A percentile compares a stretch with the other conserved stretches of the same genome.
These are phyloP conservation scores for Phalaenopsis aphrodite DNA, from an alignment of 106 monocot species.

Conservation along the genomic window DNA sequence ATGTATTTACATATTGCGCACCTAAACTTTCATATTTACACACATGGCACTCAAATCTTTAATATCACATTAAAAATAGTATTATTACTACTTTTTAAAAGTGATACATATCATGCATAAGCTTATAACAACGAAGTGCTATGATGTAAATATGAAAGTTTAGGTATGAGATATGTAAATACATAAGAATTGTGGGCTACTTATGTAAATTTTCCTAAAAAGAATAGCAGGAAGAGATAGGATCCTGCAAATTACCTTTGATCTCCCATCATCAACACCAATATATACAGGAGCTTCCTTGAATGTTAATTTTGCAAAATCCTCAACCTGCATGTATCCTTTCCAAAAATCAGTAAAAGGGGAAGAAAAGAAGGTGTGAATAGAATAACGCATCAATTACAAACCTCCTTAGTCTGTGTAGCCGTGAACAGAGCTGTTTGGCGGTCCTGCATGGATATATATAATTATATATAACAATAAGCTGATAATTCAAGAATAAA, in stretches of 20 bases:
- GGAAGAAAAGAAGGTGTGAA: background rate
- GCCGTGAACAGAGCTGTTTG: slow-evolving; percentile 93
- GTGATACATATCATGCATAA: no score
- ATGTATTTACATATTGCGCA: no score
- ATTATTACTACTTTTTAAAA: no score
- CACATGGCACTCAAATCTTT: no score
- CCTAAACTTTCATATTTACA: no score
- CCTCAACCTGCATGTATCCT: slow-evolving; percentile 52
- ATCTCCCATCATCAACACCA: slow-evolving; percentile 80
- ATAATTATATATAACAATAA: background rate
- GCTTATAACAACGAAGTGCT: no score
- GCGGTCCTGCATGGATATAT: slow-evolving; percentile 45
- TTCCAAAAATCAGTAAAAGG: background rate
- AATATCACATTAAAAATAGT: no score
- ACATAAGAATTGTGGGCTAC: no score
- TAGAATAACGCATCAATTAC: slow-evolving; percentile 4
- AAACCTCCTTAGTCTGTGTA: slow-evolving; percentile 82
- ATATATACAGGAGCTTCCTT: slow-evolving; percentile 61
- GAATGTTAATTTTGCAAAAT: slow-evolving; percentile 78
- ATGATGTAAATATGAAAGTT: no score
- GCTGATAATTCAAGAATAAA: background rate
- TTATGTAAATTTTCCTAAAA: background rate
- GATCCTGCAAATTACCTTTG: slow-evolving; percentile 36
- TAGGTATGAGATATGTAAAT: no score
- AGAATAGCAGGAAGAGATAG: background rate